These are phyloP conservation scores for Geranium incanum DNA, from an alignment of 441 rosid genomes.

Conservation along the genomic window DNA sequence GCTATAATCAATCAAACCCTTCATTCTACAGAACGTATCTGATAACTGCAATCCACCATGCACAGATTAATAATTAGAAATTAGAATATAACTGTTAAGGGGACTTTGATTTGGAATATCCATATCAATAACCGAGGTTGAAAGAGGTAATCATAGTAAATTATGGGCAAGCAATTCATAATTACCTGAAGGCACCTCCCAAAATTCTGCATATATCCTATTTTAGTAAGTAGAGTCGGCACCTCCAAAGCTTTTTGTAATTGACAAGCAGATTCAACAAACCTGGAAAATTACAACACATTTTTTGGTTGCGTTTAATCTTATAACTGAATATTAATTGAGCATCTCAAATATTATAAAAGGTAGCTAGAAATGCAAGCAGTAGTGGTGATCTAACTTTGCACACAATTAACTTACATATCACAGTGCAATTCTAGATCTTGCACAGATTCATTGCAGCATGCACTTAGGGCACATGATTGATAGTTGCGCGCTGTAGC, in stretches of 20 bases:
- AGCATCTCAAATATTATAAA: neutral
- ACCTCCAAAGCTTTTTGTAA: constrained; percentile 43
- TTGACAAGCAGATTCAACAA: constrained; percentile 39
- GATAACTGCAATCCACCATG: constrained; percentile 31
- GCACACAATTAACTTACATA: constrained; percentile 23
- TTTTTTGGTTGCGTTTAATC: neutral
- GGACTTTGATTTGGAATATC: neutral
- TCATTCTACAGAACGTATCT: constrained; percentile 41
- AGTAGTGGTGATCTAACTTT: neutral
- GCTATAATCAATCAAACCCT: constrained; percentile 38
- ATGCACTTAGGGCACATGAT: constrained; percentile 31
- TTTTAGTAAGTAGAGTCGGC: constrained; percentile 35
- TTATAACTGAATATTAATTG: neutral
- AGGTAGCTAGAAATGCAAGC: neutral
- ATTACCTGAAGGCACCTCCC: constrained; percentile 41
- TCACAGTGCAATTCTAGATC: constrained; percentile 35
- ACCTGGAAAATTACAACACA: constrained; percentile 22
- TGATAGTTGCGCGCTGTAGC: constrained; percentile 39
- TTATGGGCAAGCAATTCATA: neutral
- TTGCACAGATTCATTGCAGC: constrained; percentile 26
- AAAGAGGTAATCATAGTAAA: neutral
- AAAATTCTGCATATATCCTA: constrained; percentile 39
- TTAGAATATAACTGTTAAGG: constrained; percentile 2
- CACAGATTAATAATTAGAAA: neutral
- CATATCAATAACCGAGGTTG: neutral